A percentile compares a stretch with the other conserved stretches of the same genome.
phyloP scores from a whole-genome alignment of 306 rosid species.

The Rosa multiflora region DNA sequence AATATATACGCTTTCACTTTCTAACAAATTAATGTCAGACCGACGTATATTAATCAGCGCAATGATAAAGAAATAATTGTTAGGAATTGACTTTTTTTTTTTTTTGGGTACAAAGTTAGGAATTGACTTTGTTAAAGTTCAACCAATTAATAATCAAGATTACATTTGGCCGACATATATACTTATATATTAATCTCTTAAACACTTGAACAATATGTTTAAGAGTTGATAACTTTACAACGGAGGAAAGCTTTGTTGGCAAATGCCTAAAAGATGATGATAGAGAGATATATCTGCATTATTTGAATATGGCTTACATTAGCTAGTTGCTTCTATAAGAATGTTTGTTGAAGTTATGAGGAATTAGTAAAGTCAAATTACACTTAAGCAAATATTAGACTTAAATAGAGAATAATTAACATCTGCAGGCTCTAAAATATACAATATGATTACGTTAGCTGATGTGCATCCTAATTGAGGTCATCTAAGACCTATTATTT shows the following conservation, averaged over 20 bases:
- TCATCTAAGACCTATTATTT: background rate
- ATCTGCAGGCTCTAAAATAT: background rate
- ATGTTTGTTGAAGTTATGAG: background rate
- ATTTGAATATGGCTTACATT: background rate
- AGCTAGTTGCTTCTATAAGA: background rate
- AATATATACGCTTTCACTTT: too few species aligned
- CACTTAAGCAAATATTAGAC: constrained; percentile 15
- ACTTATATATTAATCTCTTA: background rate
- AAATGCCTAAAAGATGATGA: background rate
- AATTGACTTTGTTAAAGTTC: constrained; percentile 18
- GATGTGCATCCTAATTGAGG: background rate
- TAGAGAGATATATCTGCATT: background rate
- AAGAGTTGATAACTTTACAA: background rate
- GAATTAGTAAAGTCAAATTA: background rate
- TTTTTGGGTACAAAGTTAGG: background rate
- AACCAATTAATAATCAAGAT: constrained; percentile 12
- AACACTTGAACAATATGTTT: background rate
- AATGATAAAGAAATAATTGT: background rate
- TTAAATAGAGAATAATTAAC: background rate
- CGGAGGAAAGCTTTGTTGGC: background rate
- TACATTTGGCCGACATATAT: background rate
- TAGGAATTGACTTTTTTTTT: constrained; percentile 5
- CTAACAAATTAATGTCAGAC: background rate
- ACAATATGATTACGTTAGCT: background rate
- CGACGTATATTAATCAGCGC: background rate